These are phyloP conservation scores for Dactylellina haptotyla DNA, from an alignment of 2,329 filamentous ascomycete genomes.

Conservation along the genomic window DNA sequence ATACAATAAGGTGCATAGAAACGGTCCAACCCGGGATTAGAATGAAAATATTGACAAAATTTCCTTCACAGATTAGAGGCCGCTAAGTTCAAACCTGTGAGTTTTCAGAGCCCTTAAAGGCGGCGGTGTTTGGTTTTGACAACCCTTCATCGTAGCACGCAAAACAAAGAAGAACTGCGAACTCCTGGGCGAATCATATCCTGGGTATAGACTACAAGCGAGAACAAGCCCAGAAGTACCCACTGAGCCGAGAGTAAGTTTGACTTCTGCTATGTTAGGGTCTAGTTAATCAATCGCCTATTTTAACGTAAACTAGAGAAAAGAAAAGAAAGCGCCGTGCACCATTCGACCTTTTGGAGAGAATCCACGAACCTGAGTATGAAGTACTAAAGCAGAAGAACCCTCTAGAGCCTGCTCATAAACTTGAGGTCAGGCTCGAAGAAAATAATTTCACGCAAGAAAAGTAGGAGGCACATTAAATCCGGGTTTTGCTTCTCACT, in stretches of 20 bases:
- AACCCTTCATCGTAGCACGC: constrained; percentile 75
- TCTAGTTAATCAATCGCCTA: constrained; percentile 7
- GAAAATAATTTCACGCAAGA: constrained; percentile 76
- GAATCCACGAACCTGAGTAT: constrained; percentile 76
- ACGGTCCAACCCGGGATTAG: neutral
- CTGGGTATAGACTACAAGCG: constrained; percentile 75
- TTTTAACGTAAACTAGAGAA: constrained; percentile 61
- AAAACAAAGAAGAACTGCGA: constrained; percentile 78
- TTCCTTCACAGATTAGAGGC: constrained; percentile 21
- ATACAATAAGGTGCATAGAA: constrained; percentile 70
- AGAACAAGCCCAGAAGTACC: constrained; percentile 72
- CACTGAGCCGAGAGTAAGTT: constrained; percentile 73
- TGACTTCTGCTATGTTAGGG: constrained; percentile 7
- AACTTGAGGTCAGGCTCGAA: constrained; percentile 76
- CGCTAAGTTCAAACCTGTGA: constrained; percentile 37
- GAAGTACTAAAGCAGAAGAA: constrained; percentile 64
- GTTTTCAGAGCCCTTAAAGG: neutral
- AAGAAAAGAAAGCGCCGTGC: constrained; percentile 71
- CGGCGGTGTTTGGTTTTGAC: constrained; percentile 61
- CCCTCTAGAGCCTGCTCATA: constrained; percentile 73
- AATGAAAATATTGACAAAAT: neutral
- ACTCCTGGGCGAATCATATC: constrained; percentile 78
- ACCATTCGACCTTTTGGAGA: constrained; percentile 73
- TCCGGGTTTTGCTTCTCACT: neutral
- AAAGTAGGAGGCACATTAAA: constrained; percentile 67